A percentile compares a stretch with the other conserved stretches of the same genome.
phyloP scores from a whole-genome alignment of 2,329 filamentous ascomycete species.

The Diaporthe amygdali region DNA sequence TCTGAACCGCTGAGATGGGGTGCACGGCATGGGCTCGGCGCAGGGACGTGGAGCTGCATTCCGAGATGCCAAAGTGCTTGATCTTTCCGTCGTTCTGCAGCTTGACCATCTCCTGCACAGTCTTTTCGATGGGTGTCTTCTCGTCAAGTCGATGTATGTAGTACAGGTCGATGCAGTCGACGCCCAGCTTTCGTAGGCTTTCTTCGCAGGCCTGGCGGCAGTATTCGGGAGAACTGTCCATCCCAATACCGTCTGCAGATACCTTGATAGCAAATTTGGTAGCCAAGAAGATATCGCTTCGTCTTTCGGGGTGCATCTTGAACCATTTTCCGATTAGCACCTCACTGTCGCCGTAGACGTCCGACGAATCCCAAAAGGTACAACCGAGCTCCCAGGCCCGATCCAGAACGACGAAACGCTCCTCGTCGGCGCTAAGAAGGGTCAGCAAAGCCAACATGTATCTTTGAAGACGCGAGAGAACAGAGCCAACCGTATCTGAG shows the following conservation, averaged over 20 bases:
- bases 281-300: slow-evolving; percentile 43
- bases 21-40: slow-evolving; percentile 45
- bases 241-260: slow-evolving; percentile 15
- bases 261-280: slow-evolving; percentile 31
- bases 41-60: slow-evolving; percentile 44
- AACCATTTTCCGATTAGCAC: slow-evolving; percentile 44
- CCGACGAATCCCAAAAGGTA: slow-evolving; percentile 46
- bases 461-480: neutral
- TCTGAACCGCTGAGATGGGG: slow-evolving; percentile 36
- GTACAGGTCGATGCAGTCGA: slow-evolving; percentile 51
- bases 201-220: slow-evolving; percentile 19
- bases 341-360: slow-evolving; percentile 43
- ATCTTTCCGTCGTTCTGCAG: slow-evolving; percentile 47
- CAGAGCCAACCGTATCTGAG: no score
- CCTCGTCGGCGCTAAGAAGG: neutral
- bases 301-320: slow-evolving; percentile 40
- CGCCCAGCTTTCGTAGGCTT: slow-evolving; percentile 44
- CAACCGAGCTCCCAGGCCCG: slow-evolving; percentile 45
- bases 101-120: slow-evolving; percentile 42
- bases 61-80: slow-evolving; percentile 48
- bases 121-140: slow-evolving; percentile 43
- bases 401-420: slow-evolving; percentile 38
- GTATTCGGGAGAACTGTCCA: slow-evolving; percentile 9
- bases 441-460: neutral
- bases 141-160: slow-evolving; percentile 50